Base-by-base conservation (phyloP, 2,329 filamentous ascomycete genomes). In the Trichoderma sp. region DNA sequence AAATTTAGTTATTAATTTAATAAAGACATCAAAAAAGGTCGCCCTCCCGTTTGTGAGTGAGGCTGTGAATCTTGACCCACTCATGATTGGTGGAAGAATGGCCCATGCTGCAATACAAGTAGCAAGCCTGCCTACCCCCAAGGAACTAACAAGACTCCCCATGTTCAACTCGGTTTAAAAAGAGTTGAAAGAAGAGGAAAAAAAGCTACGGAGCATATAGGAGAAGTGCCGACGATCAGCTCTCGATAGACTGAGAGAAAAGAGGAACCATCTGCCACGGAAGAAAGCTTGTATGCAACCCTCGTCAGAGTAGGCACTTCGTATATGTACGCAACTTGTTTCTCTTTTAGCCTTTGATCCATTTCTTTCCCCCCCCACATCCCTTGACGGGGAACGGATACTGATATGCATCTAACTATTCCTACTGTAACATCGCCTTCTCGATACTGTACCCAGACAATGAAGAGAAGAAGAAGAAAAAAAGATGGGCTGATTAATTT, bases 11-110 rank as follows among this genome's bases (percentile, higher is more conserved):
- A 28, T 54, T 30, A 65, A 14, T 10, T 46, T 32, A 46, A 49
- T 58, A 39, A 66, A 46, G 24, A 56, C 11, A 32, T 55, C 51
- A 16, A 28, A 28, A 18, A 1, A 43, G 43, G n/a, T n/a, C 10
- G 30, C 24, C 30, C 24, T 26, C 32, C n/a, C 26, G 56, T 43
- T 6, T 39, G 14, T 34, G 13, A 13, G 3, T 34, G n/a, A 32
- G 11, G 24, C 34, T 26, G 13, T 34, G 24, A 21, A 11, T n/a
- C n/a, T 18, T 16, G 2, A n/a, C 21, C 13, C 13, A 4, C 37
- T n/a, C 37, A n/a, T 49, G 37, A 66, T 58, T 66, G 63, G 63
- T 58, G 63, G 63, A 66, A 66, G 52, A 66, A 46, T 18, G 34
- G 37, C 37, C 39, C 39, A 26, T 32, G 26, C 39, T 46, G 8